phyloP scores from a whole-genome alignment of 306 rosid species.

The Leucaena leucocephala region DNA sequence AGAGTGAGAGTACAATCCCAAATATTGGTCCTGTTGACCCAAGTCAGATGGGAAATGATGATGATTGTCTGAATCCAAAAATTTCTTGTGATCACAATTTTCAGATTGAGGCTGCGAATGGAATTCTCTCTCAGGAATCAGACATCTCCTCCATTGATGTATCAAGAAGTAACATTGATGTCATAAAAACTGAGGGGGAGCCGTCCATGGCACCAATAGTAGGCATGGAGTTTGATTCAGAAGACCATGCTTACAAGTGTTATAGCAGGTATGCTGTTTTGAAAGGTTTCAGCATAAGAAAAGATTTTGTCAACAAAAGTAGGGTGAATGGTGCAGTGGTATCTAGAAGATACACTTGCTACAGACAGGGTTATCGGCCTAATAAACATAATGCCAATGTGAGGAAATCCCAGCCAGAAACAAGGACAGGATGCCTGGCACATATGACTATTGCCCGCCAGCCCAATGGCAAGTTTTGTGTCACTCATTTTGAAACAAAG shows the following conservation, averaged over 20 bases:
- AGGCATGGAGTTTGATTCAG: constrained; percentile 66
- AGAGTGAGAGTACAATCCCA: constrained; percentile 37
- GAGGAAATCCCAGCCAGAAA: constrained; percentile 51
- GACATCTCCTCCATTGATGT: constrained; percentile 26
- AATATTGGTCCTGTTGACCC: constrained; percentile 36
- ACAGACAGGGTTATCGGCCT: constrained; percentile 62
- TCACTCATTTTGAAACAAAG: constrained; percentile 52
- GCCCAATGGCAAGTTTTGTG: constrained; percentile 55
- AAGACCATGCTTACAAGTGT: constrained; percentile 62
- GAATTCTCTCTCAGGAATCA: constrained; percentile 34
- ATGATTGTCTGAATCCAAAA: constrained; percentile 41
- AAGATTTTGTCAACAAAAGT: constrained; percentile 69
- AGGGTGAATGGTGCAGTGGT: constrained; percentile 56
- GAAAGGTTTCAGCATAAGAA: constrained; percentile 68
- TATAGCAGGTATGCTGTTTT: constrained; percentile 58
- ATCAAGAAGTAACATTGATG: constrained; percentile 29
- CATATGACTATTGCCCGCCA: constrained; percentile 72
- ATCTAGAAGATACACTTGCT: constrained; percentile 69
- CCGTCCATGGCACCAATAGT: constrained; percentile 42
- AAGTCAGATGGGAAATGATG: constrained; percentile 41
- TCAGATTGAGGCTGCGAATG: constrained; percentile 34
- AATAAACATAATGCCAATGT: constrained; percentile 29
- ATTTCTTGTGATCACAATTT: constrained; percentile 38
- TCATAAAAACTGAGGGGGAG: constrained; percentile 38
- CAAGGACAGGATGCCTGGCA: constrained; percentile 74